Percentiles rank a stretch among this genome's conserved stretches.
Conservation (phyloP, 345 rosid species). For the Ricinus communis region DNA sequence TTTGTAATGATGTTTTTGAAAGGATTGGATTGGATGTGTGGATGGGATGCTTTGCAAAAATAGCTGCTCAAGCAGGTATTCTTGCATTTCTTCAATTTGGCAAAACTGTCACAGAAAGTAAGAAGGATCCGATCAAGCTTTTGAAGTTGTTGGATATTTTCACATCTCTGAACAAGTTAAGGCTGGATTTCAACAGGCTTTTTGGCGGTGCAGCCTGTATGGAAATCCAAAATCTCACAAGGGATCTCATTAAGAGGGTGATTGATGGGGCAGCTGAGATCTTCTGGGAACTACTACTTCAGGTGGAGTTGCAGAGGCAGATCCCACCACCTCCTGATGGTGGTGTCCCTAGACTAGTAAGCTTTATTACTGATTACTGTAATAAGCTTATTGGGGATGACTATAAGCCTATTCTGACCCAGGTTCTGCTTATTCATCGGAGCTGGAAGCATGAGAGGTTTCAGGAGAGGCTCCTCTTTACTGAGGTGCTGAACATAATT, state of each 20-base stretch:
- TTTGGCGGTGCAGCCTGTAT: slow-evolving; percentile 94
- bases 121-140: slow-evolving; percentile 93
- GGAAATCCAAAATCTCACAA: slow-evolving; percentile 89
- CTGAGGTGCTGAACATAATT: slow-evolving; percentile 65
- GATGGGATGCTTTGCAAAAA: slow-evolving; percentile 95
- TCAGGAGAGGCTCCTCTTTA: slow-evolving; percentile 74
- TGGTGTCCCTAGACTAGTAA: slow-evolving; percentile 71
- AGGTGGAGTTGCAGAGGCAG: slow-evolving; percentile 87
- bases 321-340: slow-evolving; percentile 83
- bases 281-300: slow-evolving; percentile 90
- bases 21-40: slow-evolving; percentile 78
- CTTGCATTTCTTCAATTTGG: slow-evolving; percentile 94
- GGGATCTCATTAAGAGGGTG: slow-evolving; percentile 89
- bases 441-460: slow-evolving; percentile 94
- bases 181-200: slow-evolving; percentile 89
- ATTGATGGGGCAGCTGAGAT: slow-evolving; percentile 89
- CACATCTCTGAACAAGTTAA: slow-evolving; percentile 75
- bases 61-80: slow-evolving; percentile 95
- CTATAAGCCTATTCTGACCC: slow-evolving; percentile 75
- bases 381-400: slow-evolving; percentile 78
- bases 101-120: slow-evolving; percentile 86
- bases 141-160: slow-evolving; percentile 86
- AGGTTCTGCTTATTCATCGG: slow-evolving; percentile 78
- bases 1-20: slow-evolving; percentile 94
- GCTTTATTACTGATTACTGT: slow-evolving; percentile 85